Base-by-base conservation (phyloP, 495 filamentous ascomycete species). In the Podospora pseudopauciseta region DNA sequence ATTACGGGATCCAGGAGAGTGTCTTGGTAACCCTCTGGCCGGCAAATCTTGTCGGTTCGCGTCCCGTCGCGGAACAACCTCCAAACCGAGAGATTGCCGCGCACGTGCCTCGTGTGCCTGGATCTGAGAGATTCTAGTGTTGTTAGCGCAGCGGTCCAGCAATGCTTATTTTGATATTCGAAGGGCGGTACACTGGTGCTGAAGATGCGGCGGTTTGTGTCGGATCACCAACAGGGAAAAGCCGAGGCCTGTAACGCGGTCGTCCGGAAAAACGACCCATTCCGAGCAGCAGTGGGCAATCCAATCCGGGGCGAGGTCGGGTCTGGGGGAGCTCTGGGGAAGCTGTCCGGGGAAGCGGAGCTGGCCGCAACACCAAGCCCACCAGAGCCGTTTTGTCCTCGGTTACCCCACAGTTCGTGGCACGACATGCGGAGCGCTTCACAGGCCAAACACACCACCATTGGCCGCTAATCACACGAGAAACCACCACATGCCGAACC, bases 271-370 rank as follows among this genome's bases (percentile, higher is more conserved):
- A 58, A 58, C 55, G 23, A 58, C 55, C 55, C 55, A 58, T 20
- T 58, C 55, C 55, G n/a, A 20, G 23, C 7, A 19, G 23, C 18
- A 7, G 55, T 20, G 55, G n/a, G 23, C 55, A 19, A 30, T 16
- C 32, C 23, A 66, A 54, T 54, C 49, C 49, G 30, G 19, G 28
- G 19, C 44, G 19, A 57, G 56, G 19, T 59, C 13, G 2, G 15
- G 16, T 20, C 7, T 49, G 58, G 57, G 57, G 13, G 66, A 20
- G 63, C 62, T 60, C 68, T 55, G 55, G 68, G 68, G 28, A 64
- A 65, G 63, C 5, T 34, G 54, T 65, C 69, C 65, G 69, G 69
- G 69, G 69, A 67, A 71, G 68, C 68, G 68, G 65, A 69, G 64
- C 55, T 44, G 58, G 26, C 67, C 60, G 61, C 34, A 27, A 28